Base-by-base conservation (phyloP, 306 rosid genomes). In the Styphnolobium japonicum region DNA sequence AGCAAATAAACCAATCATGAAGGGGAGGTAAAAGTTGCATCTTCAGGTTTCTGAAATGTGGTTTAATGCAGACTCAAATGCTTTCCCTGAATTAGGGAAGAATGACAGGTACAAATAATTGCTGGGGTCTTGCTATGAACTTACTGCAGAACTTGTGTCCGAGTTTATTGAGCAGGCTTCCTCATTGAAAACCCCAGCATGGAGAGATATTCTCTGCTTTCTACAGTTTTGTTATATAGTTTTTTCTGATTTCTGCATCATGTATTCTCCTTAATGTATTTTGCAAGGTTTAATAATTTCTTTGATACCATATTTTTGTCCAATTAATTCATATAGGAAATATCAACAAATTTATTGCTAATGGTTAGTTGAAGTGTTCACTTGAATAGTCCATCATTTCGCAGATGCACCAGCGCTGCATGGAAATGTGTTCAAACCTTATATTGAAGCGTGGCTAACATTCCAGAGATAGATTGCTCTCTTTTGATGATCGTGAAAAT, bases 1-100 rank as follows among this genome's bases (percentile, higher is more conserved):
- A 96, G 83, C 98, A 84, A 69, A 82, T 94, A 71, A 69, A 55
- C 52, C 92, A 79, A 25, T 77, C 87, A 6, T 60, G 57, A 82
- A 61, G 16, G 56, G 73, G 75, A 48, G 73, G 18, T 70, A 70
- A 67, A 62, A 49, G 22, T 45, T 64, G 77, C 31, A 43, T 72
- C 75, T 36, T 58, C 79, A 49, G 48, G 52, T 58, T 79, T 76
- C 79, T 75, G 75, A 45, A 43, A 29, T 22, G 74, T 33, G 57
- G 45, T 55, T 65, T 22, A 22, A 23, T 27, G 46, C 61, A 42
- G 78, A 60, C 58, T 76, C 86, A 71, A 73, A 58, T 60, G 81
- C 68, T 75, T 77, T 39, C 67, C 89, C 80, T 43, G 60, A 73
- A 53, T 79, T 19, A 25, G 75, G 85, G 70, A 63, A 76, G 84